Percentiles rank a stretch among this genome's conserved stretches.
Conservation (phyloP, 2,329 filamentous ascomycete genomes). For the Talaromyces piceae region DNA sequence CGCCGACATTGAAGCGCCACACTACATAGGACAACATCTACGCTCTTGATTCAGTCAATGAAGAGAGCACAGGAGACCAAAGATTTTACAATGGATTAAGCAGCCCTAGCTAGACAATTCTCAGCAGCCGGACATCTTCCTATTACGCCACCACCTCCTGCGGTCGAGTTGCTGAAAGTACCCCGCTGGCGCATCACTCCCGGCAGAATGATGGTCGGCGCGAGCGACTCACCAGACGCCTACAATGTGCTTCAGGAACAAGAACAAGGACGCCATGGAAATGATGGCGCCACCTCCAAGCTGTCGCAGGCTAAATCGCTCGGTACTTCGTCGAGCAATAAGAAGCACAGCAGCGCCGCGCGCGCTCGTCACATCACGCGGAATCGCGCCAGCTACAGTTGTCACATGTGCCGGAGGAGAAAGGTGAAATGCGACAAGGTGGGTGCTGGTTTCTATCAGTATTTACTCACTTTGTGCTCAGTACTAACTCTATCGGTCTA, state of each 20-base stretch:
- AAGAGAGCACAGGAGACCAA: not conserved
- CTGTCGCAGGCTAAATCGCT: not conserved
- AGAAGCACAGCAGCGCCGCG: not conserved
- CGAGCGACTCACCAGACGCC: not conserved
- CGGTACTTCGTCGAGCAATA: not conserved
- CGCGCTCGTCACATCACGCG: constrained; percentile 40
- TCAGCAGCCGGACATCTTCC: not conserved
- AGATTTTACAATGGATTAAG: not conserved
- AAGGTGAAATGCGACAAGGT: constrained; percentile 44
- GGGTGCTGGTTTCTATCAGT: not conserved
- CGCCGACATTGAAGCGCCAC: not conserved
- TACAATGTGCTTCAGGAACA: not conserved
- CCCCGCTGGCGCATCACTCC: not conserved
- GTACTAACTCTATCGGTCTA: too few species aligned
- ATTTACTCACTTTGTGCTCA: too few species aligned
- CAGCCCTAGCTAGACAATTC: not conserved
- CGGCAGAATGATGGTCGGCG: not conserved
- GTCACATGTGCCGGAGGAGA: constrained; percentile 38
- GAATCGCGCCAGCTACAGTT: constrained; percentile 41
- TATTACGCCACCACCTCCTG: not conserved
- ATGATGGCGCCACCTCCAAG: not conserved
- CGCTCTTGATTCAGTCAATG: not conserved
- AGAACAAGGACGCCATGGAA: not conserved
- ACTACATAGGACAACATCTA: not conserved
- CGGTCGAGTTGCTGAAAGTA: not conserved